Conservation (phyloP, 805 yeast species). For the Sugiyamaella qingdaonensis region DNA sequence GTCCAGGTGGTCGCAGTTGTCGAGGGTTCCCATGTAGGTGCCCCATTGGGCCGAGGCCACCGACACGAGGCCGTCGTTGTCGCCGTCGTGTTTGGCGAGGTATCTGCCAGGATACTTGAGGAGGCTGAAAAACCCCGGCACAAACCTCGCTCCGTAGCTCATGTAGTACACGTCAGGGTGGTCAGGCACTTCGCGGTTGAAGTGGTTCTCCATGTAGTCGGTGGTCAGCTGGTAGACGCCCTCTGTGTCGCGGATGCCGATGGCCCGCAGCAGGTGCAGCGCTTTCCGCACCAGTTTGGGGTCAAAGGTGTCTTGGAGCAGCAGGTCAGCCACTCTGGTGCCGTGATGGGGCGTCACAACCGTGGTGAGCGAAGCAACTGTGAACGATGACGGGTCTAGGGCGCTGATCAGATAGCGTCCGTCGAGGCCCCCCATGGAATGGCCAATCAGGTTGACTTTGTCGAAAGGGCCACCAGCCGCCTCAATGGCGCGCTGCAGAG, state of each 20-base stretch:
- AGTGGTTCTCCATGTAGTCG: constrained; percentile 40
- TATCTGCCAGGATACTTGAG: constrained; percentile 63
- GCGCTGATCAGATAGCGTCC: constrained; percentile 68
- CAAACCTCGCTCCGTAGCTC: constrained; percentile 76
- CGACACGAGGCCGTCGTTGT: constrained; percentile 84
- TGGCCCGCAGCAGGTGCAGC: constrained; percentile 12
- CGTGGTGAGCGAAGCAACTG: constrained; percentile 74
- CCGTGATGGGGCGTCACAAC: constrained; percentile 88
- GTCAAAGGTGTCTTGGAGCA: constrained; percentile 35
- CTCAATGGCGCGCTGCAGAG: constrained; percentile 49
- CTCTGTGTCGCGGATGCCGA: constrained; percentile 27
- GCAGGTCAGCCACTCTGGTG: constrained; percentile 73
- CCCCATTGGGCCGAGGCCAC: constrained; percentile 83
- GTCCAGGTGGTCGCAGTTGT: constrained; percentile 79
- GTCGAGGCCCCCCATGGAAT: constrained; percentile 94
- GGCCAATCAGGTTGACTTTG: constrained; percentile 73
- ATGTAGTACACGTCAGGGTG: constrained; percentile 65
- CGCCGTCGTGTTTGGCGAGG: constrained; percentile 47
- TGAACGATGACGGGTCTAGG: constrained; percentile 43
- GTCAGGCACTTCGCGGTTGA: constrained; percentile 51
- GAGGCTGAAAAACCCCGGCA: constrained; percentile 57
- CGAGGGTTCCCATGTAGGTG: constrained; percentile 68
- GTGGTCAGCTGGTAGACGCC: constrained; percentile 68
- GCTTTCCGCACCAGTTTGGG: background rate
- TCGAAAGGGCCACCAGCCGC: constrained; percentile 18